Base-by-base conservation (phyloP, 2,329 filamentous ascomycete genomes). In the Penicillium vulpinum region DNA sequence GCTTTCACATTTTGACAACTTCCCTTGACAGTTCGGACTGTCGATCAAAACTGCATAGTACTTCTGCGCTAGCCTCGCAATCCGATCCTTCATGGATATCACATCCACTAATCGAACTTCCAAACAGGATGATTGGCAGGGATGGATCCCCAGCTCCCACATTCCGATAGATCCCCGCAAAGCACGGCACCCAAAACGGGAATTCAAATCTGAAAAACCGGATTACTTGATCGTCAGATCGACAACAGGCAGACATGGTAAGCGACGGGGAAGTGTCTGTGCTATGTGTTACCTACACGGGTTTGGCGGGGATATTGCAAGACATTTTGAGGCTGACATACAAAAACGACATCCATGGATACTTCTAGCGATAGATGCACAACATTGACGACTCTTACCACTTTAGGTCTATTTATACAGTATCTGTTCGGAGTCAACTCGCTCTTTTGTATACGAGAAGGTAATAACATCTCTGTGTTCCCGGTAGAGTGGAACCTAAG, bases 131-230 rank as follows among this genome's bases (percentile, higher is more conserved):
- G 28, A 54, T 49, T 35, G 44, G 44, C 5, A 28, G 36, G 41
- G 28, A 47, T 58, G 22, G 56, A 59, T 54, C 48, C 51, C 35
- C 50, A 52, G 47, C 49, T 51, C 36, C 53, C 9, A n/a, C 36
- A 46, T 54, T 53, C 51, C 39, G 33, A 45, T 36, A 24, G n/a
- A 43, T 51, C 39, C 50, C 56, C 56, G 52, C 58, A 59, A 51
- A 51, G 38, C 39, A 41, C 39, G 50, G 36, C 49, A 55, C 31
- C 10, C 33, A 52, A 62, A 64, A 59, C 54, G 57, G 50, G 56
- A 38, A 62, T 35, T n/a, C n/a, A 26, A 43, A 57, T 49, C 44
- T 49, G 21, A 51, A 61, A n/a, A 62, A 63, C 60, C 57, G 58
- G 58, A 60, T 58, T 59, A 31, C 44, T 29, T 28, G 43, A 59